A percentile compares a stretch with the other conserved stretches of the same genome.
Evolutionary conservation across 352 stramenopile species (phyloP).

Genomic region (Globisporangium takayamanum): DNA sequence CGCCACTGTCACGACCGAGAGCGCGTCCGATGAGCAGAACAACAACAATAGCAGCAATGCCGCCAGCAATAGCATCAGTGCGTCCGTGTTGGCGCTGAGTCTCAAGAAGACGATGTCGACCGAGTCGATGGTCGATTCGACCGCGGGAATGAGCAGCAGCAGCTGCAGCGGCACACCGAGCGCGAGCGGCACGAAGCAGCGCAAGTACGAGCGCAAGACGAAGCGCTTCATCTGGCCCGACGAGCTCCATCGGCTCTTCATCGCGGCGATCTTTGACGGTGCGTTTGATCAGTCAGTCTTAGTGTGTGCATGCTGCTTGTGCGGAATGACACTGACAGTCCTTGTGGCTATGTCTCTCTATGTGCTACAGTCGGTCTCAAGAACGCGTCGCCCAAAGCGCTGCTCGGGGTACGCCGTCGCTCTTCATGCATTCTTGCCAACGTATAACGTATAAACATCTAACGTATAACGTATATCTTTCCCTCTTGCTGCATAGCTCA

Average conservation of each 20-base stretch:
- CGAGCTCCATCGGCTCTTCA: conserved; percentile 83
- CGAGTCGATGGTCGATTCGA: conserved; percentile 16
- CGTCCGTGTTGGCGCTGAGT: not conserved
- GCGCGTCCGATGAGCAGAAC: not conserved
- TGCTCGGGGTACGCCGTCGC: conserved; percentile 41
- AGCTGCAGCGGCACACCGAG: conserved; percentile 17
- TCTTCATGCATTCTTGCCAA: not conserved
- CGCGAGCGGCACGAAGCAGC: conserved; percentile 25
- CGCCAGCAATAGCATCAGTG: conserved; percentile 3
- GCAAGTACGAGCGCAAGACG: conserved; percentile 87
- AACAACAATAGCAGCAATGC: not conserved
- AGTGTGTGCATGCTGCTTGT: not conserved
- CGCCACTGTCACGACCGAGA: not conserved
- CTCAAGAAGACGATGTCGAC: conserved; percentile 18
- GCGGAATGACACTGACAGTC: not conserved
- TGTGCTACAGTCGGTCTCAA: conserved; percentile 66
- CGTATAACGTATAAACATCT: not conserved
- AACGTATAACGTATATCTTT: conserved; percentile 6
- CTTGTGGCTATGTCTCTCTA: too few relatives aligned
- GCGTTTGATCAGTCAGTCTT: not conserved
- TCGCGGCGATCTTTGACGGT: conserved; percentile 86
- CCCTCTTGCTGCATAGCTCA: conserved; percentile 39
- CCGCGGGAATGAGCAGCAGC: conserved; percentile 6
- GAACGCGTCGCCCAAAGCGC: conserved; percentile 79
- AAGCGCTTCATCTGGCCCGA: conserved; percentile 87